Conservation (phyloP, 2,329 filamentous ascomycete genomes). For the Fusarium goolgardi region DNA sequence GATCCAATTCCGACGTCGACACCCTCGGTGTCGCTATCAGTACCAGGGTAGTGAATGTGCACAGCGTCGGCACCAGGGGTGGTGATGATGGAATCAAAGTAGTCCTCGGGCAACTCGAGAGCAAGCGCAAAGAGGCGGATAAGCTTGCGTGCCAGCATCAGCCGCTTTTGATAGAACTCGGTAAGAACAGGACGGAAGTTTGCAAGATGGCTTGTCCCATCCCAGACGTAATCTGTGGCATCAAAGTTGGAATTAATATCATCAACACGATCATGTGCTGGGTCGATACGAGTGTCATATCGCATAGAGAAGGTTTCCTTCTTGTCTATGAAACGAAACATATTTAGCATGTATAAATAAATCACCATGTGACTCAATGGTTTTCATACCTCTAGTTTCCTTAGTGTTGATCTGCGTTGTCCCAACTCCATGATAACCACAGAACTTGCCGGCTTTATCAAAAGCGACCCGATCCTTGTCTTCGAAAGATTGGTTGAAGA, state of each 20-base stretch:
- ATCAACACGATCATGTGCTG: not conserved
- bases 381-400: slow-evolving; percentile 3
- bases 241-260: slow-evolving; percentile 16
- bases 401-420: slow-evolving; percentile 17
- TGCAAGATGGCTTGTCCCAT: slow-evolving; percentile 3
- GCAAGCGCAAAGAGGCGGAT: slow-evolving; percentile 15
- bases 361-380: fast-evolving
- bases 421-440: slow-evolving; percentile 14
- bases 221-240: slow-evolving; percentile 14
- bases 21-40: not conserved
- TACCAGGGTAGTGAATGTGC: slow-evolving; percentile 19
- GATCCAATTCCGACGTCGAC: slow-evolving; percentile 16
- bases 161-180: slow-evolving; percentile 10
- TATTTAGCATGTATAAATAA: not conserved
- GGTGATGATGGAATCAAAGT: slow-evolving; percentile 13
- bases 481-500: not conserved
- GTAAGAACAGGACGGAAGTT: not conserved
- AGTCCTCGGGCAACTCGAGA: slow-evolving; percentile 5
- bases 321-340: not conserved
- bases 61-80: slow-evolving; percentile 16
- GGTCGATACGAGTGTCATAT: slow-evolving; percentile 16
- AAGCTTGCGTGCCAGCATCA: slow-evolving; percentile 6
- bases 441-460: slow-evolving; percentile 16
- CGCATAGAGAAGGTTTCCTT: slow-evolving; percentile 22
- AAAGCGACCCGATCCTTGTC: slow-evolving; percentile 8